Base-by-base conservation (phyloP, 805 yeast species). In the Lachancea fermentati region DNA sequence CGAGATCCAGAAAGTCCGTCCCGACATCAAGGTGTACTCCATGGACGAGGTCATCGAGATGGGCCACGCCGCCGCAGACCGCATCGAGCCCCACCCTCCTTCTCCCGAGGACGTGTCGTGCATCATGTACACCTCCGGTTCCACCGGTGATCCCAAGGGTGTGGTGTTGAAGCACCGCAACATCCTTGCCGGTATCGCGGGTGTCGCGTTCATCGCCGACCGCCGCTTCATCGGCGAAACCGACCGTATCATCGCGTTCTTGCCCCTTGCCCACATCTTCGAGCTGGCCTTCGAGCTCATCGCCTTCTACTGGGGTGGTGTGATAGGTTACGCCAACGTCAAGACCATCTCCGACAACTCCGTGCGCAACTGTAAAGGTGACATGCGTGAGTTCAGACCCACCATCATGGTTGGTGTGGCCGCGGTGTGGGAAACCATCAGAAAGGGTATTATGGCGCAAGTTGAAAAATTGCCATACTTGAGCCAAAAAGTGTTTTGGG, bases 331-430 rank as follows among this genome's bases (percentile, higher is more conserved):
- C 67, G 97, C 95, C 37, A 79, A 72, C 53, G 96, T 91, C 47
- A 88, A 88, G 69, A 91, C 98, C 22, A 70, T 93, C 52, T 79
- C 95, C 15, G 95, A 85, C 48, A 69, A 73, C 2, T 85, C 95
- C 2, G 78, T 85, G 58, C 79, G 76, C 55, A 85, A 93, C 68
- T 88, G 95, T 69, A 68, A 75, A 42, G 91, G 96, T 56, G 98
- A 93, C 63, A 76, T 93, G 70, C 76, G 73, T 42, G 85, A 83
- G 57, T 85, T 88, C 66, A 73, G 79, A 62, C 98, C 98, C 44
- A 85, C 96, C 4, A 66, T 89, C 52, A 85, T 93, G 96, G 96
- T 88, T 49, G 98, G 96, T 65, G 98, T 93, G 42, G 97, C 97
- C 13, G 96, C 97, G 4, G 97, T 93, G 39, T 93, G 96, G 95